Evolutionary conservation across 169 alveolate genomes (phyloP).

Genomic region (Cryptosporidium meleagridis): DNA sequence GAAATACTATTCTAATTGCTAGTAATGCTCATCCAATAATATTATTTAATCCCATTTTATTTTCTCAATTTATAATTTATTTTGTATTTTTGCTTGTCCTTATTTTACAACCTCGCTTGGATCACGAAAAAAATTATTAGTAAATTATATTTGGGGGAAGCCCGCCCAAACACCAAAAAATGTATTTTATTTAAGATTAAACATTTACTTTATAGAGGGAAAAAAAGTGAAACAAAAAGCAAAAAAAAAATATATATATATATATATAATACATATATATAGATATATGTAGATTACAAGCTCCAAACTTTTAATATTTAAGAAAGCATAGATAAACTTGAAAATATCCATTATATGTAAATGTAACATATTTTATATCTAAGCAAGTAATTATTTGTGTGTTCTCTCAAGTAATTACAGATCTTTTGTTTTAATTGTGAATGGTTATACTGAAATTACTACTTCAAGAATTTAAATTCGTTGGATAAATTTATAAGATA

Average conservation of each 20-base stretch:
- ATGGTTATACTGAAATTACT: no score
- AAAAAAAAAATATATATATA: no score
- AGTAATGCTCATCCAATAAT: no score
- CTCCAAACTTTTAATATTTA: not conserved
- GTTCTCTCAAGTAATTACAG: not conserved
- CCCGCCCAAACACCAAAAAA: conserved; percentile 2
- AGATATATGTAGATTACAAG: no score
- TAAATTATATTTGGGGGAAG: not conserved
- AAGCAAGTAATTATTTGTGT: not conserved
- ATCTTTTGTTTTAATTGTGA: not conserved
- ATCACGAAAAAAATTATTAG: not conserved
- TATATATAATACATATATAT: no score
- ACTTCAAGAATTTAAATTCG: not conserved
- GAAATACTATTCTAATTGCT: not conserved
- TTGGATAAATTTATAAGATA: no score
- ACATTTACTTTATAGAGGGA: not conserved
- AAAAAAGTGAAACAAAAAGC: not conserved
- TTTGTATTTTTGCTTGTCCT: not conserved
- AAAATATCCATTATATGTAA: not conserved
- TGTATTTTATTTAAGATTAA: not conserved
- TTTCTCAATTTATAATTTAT: no score
- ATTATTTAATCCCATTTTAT: not conserved
- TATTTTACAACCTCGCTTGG: not conserved
- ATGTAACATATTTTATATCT: not conserved
- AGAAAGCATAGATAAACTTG: not conserved